phyloP scores from a whole-genome alignment of 2,329 filamentous ascomycete genomes.

The Biscogniauxia marginata region DNA sequence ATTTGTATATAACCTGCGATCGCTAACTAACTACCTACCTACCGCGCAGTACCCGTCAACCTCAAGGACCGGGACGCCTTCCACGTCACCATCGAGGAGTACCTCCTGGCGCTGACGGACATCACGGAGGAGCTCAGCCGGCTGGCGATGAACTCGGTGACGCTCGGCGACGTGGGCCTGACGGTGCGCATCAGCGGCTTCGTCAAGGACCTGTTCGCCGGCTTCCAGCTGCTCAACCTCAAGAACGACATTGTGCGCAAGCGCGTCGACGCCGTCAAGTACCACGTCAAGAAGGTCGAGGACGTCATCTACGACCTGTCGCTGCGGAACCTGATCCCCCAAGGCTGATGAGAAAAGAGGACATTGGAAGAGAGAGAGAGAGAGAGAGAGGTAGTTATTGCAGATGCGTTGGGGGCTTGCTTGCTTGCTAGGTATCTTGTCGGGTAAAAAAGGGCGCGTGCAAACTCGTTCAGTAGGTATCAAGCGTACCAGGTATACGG shows the following conservation, averaged over 20 bases:
- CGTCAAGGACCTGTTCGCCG: slow-evolving; percentile 91
- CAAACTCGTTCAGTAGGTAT: too few species aligned
- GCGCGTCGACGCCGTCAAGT: slow-evolving; percentile 91
- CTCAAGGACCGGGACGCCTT: slow-evolving; percentile 87
- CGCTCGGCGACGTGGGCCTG: slow-evolving; percentile 80
- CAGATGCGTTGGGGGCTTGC: too few species aligned
- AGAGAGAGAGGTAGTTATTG: too few species aligned
- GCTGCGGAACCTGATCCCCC: slow-evolving; percentile 73
- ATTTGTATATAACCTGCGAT: neutral
- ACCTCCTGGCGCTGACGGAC: slow-evolving; percentile 82
- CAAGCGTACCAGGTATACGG: too few species aligned
- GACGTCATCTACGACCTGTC: slow-evolving; percentile 97
- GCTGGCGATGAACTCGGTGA: slow-evolving; percentile 91
- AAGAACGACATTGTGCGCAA: slow-evolving; percentile 93
- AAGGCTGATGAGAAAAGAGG: slow-evolving; percentile 30
- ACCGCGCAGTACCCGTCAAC: slow-evolving; percentile 80
- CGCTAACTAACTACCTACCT: slow-evolving; percentile 7
- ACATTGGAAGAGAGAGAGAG: too few species aligned
- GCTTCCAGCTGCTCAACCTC: slow-evolving; percentile 94
- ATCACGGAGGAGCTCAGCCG: slow-evolving; percentile 89
- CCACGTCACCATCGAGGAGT: slow-evolving; percentile 96
- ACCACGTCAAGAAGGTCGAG: slow-evolving; percentile 96
- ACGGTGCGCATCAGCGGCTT: slow-evolving; percentile 88
- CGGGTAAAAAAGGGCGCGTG: too few species aligned
- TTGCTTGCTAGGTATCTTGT: too few species aligned